phyloP scores from a whole-genome alignment of 1,139 yeast species.

The Lodderomyces pseudojiufengensis region DNA sequence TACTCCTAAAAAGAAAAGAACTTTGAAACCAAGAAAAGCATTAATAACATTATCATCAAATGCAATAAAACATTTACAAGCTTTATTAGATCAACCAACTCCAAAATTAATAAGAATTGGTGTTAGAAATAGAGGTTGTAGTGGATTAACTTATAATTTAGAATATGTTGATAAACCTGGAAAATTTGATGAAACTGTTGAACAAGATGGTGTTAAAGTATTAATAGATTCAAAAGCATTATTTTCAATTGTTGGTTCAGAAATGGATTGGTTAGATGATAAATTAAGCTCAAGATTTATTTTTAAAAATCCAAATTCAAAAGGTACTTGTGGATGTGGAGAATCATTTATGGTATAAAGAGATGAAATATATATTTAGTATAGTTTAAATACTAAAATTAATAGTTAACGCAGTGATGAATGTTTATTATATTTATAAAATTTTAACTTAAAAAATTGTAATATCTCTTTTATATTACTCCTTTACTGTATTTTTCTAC shows the following conservation, averaged over 20 bases:
- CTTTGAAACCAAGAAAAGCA: slow-evolving; percentile 78
- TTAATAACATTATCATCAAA: slow-evolving; percentile 72
- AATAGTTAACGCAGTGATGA: slow-evolving; percentile 1
- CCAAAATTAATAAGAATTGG: slow-evolving; percentile 91
- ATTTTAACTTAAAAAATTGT: no score
- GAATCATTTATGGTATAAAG: slow-evolving; percentile 89
- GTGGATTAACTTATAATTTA: slow-evolving; percentile 87
- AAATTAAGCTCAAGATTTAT: slow-evolving; percentile 85
- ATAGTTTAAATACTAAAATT: no score
- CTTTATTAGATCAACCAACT: slow-evolving; percentile 69
- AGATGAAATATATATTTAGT: background rate
- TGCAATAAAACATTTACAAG: slow-evolving; percentile 69
- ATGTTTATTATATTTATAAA: background rate
- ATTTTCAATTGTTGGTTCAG: slow-evolving; percentile 92
- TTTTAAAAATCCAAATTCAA: slow-evolving; percentile 90
- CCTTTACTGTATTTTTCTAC: slow-evolving; percentile 33
- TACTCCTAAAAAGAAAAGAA: slow-evolving; percentile 46
- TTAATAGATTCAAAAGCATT: slow-evolving; percentile 93
- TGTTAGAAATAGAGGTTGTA: slow-evolving; percentile 94
- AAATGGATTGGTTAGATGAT: slow-evolving; percentile 98
- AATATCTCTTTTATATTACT: background rate
- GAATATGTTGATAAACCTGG: slow-evolving; percentile 89
- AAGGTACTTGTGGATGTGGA: slow-evolving; percentile 98
- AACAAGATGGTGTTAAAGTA: slow-evolving; percentile 90
- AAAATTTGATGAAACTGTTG: slow-evolving; percentile 88